These are phyloP conservation scores for Lentinula edodes DNA, from an alignment of 768 basidiomycete species.

Conservation along the genomic window DNA sequence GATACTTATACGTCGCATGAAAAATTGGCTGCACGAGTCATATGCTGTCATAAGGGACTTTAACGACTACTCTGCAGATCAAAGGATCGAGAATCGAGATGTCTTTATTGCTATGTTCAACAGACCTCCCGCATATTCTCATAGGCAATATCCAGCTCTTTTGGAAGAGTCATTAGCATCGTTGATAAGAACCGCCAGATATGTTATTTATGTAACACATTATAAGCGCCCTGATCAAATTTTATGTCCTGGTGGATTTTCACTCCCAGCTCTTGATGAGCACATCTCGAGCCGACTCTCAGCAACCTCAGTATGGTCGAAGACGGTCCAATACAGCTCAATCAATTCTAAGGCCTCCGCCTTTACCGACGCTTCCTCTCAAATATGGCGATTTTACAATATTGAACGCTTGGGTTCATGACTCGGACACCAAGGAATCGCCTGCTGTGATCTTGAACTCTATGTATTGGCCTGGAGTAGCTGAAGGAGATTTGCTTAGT, in stretches of 20 bases:
- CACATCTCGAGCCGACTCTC: slow-evolving; percentile 60
- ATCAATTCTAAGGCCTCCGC: slow-evolving; percentile 49
- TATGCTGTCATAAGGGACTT: no score
- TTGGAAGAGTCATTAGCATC: no score
- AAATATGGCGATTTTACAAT: slow-evolving; percentile 57
- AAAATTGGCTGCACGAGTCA: no score
- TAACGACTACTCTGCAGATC: no score
- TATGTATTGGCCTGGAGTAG: slow-evolving; percentile 71
- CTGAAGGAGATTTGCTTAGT: slow-evolving; percentile 68
- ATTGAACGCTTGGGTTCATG: slow-evolving; percentile 73
- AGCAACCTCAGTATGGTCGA: slow-evolving; percentile 47
- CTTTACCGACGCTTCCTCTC: slow-evolving; percentile 29
- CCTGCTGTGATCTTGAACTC: slow-evolving; percentile 63
- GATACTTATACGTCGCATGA: no score
- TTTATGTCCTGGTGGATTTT: neutral
- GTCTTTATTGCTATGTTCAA: no score
- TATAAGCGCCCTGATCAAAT: neutral
- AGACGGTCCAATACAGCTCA: slow-evolving; percentile 74
- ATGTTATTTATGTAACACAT: no score
- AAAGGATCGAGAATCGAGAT: no score
- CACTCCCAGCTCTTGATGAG: slow-evolving; percentile 34
- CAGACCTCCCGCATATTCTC: no score
- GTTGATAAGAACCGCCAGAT: no score
- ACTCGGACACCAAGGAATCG: slow-evolving; percentile 42
- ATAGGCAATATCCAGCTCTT: no score